Evolutionary conservation across 257 asterid genomes (phyloP).

Genomic region (Leptodermis oblonga): DNA sequence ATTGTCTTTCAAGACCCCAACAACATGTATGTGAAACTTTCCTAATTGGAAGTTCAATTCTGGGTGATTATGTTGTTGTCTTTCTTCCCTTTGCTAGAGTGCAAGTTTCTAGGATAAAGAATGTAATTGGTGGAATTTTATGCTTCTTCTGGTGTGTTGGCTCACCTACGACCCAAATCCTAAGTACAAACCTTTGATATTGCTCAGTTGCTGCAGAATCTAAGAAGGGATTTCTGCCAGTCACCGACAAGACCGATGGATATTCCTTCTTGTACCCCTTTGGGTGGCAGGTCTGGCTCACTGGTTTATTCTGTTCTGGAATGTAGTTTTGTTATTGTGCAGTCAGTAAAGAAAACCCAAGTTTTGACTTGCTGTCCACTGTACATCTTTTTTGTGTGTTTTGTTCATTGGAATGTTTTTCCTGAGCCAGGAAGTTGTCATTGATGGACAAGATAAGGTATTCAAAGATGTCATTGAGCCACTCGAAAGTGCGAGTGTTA

Average conservation of each 20-base stretch:
- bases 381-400: neutral
- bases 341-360: neutral
- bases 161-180: constrained; percentile 37
- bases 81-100: neutral
- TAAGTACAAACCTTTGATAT: constrained; percentile 52
- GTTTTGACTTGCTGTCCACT: neutral
- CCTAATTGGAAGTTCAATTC: neutral
- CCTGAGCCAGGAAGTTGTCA: constrained; percentile 62
- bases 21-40: constrained; percentile 50
- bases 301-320: constrained; percentile 9
- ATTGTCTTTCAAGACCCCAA: constrained; percentile 40
- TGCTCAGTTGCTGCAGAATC: constrained; percentile 92
- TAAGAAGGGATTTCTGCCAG: constrained; percentile 72
- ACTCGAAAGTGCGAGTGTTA: constrained; percentile 84
- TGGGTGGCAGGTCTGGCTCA: constrained; percentile 78
- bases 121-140: neutral
- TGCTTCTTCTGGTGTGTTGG: constrained; percentile 10
- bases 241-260: constrained; percentile 78
- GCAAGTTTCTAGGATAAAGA: neutral
- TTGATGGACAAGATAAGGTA: constrained; percentile 95
- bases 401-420: neutral
- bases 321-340: neutral
- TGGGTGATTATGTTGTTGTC: neutral
- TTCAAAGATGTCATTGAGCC: constrained; percentile 96
- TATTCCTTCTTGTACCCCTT: constrained; percentile 79